These are phyloP conservation scores for Beauveria varroae DNA, from an alignment of 2,329 filamentous ascomycete species.

Conservation along the genomic window DNA sequence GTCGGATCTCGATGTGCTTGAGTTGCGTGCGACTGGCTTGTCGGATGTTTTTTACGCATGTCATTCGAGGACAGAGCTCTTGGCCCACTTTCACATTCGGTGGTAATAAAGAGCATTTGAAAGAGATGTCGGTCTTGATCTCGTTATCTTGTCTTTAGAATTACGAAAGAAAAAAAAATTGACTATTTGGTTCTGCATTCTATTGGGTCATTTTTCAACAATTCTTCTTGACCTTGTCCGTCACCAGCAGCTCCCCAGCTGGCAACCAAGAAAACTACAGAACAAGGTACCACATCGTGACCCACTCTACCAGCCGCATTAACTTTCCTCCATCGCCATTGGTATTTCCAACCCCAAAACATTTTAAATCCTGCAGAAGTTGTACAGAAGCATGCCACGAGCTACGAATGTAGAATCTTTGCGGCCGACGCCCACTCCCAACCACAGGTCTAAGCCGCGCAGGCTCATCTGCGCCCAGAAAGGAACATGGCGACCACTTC, in stretches of 20 bases:
- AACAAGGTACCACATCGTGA: background rate
- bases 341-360: constrained; percentile 1
- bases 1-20: constrained; percentile 12
- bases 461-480: constrained; percentile 25
- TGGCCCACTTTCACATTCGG: background rate
- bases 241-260: background rate
- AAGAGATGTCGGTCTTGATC: background rate
- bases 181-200: background rate
- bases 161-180: background rate
- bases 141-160: background rate
- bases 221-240: background rate
- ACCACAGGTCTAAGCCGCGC: constrained; percentile 7
- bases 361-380: constrained; percentile 10
- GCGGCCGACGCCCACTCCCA: constrained; percentile 10
- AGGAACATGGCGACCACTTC: constrained; percentile 88
- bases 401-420: constrained; percentile 11
- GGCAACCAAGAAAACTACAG: too few relatives aligned
- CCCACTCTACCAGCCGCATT: constrained; percentile 10
- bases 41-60: constrained; percentile 6
- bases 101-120: background rate
- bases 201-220: background rate
- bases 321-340: constrained; percentile 11
- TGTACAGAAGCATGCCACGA: constrained; percentile 4
- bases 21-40: constrained; percentile 1
- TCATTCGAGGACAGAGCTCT: background rate